These are phyloP conservation scores for Cladosporium austrohemisphaericum DNA, from an alignment of 2,329 filamentous ascomycete species.

Conservation along the genomic window DNA sequence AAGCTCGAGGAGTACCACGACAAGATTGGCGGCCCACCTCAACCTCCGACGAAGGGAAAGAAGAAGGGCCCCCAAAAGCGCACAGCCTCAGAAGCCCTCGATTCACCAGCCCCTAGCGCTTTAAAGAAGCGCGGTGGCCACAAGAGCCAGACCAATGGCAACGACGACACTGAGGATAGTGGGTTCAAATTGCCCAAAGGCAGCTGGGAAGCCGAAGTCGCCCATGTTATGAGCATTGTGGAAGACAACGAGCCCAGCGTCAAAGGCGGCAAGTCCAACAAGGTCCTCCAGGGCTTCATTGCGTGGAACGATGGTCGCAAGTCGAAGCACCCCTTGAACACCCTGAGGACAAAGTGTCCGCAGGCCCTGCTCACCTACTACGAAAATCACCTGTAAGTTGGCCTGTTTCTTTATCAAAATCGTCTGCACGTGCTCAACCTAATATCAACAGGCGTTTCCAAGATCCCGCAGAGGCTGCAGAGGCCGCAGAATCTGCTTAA, in stretches of 20 bases:
- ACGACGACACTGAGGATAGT: slow-evolving; percentile 20
- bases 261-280: slow-evolving; percentile 36
- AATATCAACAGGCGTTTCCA: neutral
- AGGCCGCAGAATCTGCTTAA: too few species aligned
- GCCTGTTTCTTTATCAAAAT: too few species aligned
- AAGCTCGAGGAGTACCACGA: slow-evolving; percentile 63
- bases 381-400: slow-evolving; percentile 37
- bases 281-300: slow-evolving; percentile 63
- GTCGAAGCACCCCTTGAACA: slow-evolving; percentile 65
- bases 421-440: neutral
- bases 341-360: slow-evolving; percentile 71
- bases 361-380: slow-evolving; percentile 54
- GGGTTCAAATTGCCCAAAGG: slow-evolving; percentile 66
- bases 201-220: slow-evolving; percentile 72
- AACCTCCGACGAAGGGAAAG: slow-evolving; percentile 37
- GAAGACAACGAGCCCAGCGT: slow-evolving; percentile 44
- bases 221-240: slow-evolving; percentile 67
- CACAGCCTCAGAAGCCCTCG: slow-evolving; percentile 20
- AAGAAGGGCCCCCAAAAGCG: slow-evolving; percentile 22
- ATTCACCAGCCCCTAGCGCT: slow-evolving; percentile 26
- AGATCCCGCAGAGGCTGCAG: too few species aligned
- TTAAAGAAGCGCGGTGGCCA: slow-evolving; percentile 24
- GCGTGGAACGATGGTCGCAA: slow-evolving; percentile 68
- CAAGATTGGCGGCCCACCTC: slow-evolving; percentile 59
- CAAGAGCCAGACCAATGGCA: slow-evolving; percentile 29